Base-by-base conservation (phyloP, 1,139 yeast species). In the Entelexis sorbosivorans region DNA sequence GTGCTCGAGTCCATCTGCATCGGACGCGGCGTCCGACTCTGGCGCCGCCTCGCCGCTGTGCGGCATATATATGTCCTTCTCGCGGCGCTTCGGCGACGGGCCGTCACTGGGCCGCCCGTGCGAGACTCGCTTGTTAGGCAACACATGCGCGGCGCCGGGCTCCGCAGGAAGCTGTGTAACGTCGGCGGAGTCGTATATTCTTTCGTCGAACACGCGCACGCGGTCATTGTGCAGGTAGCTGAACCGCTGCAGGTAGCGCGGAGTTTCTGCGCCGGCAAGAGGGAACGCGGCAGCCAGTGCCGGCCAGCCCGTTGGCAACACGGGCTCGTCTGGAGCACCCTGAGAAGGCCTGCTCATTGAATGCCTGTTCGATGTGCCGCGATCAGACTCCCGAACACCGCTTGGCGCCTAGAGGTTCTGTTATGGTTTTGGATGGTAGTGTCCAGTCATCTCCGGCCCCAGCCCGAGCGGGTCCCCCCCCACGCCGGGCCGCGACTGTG, bases 221-320 rank as follows among this genome's bases (percentile, higher is more conserved):
- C 49, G 49, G 36, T 68, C 69, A 38, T 59, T 54, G 28, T 59
- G 54, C n/a, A 51, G 51, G 48, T 65, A 67, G 19, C 55, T 52
- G 55, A 66, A 67, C 19, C 58, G 57, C 19, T 55, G 57, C 20
- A 67, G 59, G 43, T 56, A 57, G 36, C 54, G 53, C 9, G 70
- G 70, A 8, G 69, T 67, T 22, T 64, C 59, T 14, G 62, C 59
- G 36, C 53, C 50, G n/a, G 62, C 63, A 49, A 67, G 60, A 2
- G 58, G 58, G 31, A 22, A 34, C 5, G 47, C 32, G 10, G 47
- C 38, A 3, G 38, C 36, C 24, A 32, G 19, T n/a, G 29, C 45
- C 45, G 36, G 45, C 45, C 45, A 42, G 33, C 45, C 45, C 29
- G 33, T 11, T 20, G 29, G 36, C 19, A 14, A 20, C 19, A 9